phyloP scores from a whole-genome alignment of 2,329 filamentous ascomycete species.

The Cordyceps cicadae region DNA sequence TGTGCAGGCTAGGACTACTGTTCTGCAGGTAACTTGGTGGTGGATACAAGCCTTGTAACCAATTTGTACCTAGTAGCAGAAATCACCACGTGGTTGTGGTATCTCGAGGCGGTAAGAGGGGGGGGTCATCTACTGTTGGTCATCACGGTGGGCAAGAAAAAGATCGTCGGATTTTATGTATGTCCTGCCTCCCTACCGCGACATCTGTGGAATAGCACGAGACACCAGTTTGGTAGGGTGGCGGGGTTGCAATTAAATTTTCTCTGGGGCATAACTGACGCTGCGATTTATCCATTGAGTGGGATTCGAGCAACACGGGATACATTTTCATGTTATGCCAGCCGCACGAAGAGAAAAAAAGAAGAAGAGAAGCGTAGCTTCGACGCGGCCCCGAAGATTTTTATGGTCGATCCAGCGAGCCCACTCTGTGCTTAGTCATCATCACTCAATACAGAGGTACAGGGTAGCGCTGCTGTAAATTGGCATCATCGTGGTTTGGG shows the following conservation, averaged over 20 bases:
- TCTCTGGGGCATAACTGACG: slow-evolving; percentile 75
- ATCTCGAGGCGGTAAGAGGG: no score
- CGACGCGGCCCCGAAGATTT: slow-evolving; percentile 18
- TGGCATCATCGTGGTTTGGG: not conserved
- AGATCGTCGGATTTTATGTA: slow-evolving; percentile 22
- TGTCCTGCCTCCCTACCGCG: slow-evolving; percentile 37
- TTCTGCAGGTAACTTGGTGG: not conserved
- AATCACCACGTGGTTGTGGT: not conserved
- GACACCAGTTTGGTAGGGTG: slow-evolving; percentile 38
- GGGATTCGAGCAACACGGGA: slow-evolving; percentile 74
- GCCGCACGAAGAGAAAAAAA: slow-evolving; percentile 68
- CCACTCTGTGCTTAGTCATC: not conserved
- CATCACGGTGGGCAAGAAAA: not conserved
- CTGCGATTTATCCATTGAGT: slow-evolving; percentile 48
- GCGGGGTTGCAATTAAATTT: slow-evolving; percentile 67
- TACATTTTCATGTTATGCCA: slow-evolving; percentile 59
- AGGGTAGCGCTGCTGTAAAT: not conserved
- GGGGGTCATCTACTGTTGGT: not conserved
- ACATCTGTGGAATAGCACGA: slow-evolving; percentile 21
- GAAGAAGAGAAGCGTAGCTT: slow-evolving; percentile 24
- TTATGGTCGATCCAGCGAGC: slow-evolving; percentile 15
- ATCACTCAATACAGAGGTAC: not conserved
- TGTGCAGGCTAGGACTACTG: not conserved
- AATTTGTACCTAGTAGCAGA: not conserved
- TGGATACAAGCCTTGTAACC: not conserved